Percentiles rank a stretch among this genome's conserved stretches.
Evolutionary conservation across 306 rosid genomes (phyloP).

Genomic region (Hippophae tibetana): DNA sequence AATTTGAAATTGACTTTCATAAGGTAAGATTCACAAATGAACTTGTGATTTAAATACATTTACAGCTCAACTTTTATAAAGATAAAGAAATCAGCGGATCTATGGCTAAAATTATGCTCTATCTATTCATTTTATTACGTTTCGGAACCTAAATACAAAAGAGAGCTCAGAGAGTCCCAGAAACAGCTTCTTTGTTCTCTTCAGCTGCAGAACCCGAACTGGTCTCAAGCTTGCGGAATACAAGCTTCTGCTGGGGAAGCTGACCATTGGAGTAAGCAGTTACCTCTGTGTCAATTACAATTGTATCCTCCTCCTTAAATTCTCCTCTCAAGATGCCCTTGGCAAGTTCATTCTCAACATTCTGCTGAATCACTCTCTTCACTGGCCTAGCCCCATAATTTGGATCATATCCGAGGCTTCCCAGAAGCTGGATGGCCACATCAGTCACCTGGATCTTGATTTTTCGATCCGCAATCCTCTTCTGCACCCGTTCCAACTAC

Average conservation of each 20-base stretch:
- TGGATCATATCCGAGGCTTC: constrained; percentile 85
- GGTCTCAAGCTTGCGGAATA: constrained; percentile 41
- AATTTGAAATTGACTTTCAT: too few species aligned
- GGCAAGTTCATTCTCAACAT: constrained; percentile 87
- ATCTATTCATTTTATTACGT: background rate
- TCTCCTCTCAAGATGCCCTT: constrained; percentile 90
- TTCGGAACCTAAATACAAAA: constrained; percentile 17
- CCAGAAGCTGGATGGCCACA: constrained; percentile 78
- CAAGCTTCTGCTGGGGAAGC: constrained; percentile 72
- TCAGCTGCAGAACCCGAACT: constrained; percentile 27
- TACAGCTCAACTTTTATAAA: too few species aligned
- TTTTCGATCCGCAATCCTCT: constrained; percentile 78
- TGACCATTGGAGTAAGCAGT: constrained; percentile 67
- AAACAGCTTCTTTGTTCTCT: constrained; percentile 34
- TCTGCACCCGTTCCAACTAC: constrained; percentile 86
- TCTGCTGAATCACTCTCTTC: constrained; percentile 90
- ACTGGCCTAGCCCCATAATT: constrained; percentile 97
- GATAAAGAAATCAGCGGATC: too few species aligned
- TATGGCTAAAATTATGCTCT: too few species aligned
- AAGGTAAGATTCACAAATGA: too few species aligned
- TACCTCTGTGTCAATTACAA: constrained; percentile 71
- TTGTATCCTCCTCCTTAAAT: constrained; percentile 72
- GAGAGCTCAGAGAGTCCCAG: constrained; percentile 30
- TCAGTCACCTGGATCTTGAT: constrained; percentile 66
- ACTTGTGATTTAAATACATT: too few species aligned